Percentiles rank a stretch among this genome's conserved stretches.
Conservation (phyloP, 306 rosid species). For the Hippophae rhamnoides region DNA sequence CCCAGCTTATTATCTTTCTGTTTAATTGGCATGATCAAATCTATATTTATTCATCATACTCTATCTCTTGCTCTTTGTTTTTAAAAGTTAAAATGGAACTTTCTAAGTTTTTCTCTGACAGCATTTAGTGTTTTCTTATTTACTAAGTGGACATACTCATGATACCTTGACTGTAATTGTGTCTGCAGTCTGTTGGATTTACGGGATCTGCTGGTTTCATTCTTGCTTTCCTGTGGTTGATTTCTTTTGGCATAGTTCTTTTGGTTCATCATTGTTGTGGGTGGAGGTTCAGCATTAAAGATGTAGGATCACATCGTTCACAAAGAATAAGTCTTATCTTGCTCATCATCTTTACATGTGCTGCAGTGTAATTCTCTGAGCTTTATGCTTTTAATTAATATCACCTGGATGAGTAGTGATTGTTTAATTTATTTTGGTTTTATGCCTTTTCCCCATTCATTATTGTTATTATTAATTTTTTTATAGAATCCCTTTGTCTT, state of each 20-base stretch:
- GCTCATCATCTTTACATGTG: constrained; percentile 64
- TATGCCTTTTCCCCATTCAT: not conserved
- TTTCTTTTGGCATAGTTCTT: constrained; percentile 75
- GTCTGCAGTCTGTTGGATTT: constrained; percentile 87
- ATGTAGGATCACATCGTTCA: constrained; percentile 49
- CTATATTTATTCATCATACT: too few species aligned
- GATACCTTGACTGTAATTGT: constrained; percentile 4
- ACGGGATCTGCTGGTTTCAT: constrained; percentile 78
- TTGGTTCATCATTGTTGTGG: constrained; percentile 68
- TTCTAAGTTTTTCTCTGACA: too few species aligned
- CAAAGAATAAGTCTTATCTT: constrained; percentile 63
- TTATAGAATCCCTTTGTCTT: not conserved
- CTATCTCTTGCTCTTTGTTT: too few species aligned
- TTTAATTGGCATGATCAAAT: too few species aligned
- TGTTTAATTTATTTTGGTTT: too few species aligned
- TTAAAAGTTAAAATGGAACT: too few species aligned
- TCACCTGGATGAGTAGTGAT: not conserved
- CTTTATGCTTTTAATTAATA: constrained; percentile 2
- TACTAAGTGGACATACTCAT: too few species aligned
- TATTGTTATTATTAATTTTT: not conserved
- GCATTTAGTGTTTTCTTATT: too few species aligned
- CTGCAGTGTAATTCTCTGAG: constrained; percentile 56
- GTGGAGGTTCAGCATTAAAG: constrained; percentile 70
- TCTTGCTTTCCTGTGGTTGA: constrained; percentile 74
- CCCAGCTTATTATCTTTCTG: too few species aligned